Percentiles rank a stretch among this genome's conserved stretches.
phyloP scores from a whole-genome alignment of 768 basidiomycete species.

The Hortiboletus campestris region DNA sequence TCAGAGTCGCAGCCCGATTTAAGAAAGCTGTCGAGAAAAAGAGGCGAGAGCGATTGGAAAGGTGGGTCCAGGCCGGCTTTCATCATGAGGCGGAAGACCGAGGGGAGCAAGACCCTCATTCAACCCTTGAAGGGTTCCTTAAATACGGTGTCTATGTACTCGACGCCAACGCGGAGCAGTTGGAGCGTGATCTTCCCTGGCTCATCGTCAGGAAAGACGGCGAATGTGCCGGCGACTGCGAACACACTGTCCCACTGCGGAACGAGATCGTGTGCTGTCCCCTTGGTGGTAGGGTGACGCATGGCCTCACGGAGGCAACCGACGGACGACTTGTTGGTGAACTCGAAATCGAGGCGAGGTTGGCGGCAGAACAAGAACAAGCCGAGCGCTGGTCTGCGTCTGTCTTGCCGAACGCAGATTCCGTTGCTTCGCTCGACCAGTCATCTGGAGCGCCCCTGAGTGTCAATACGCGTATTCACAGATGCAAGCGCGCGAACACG shows the following conservation, averaged over 20 bases:
- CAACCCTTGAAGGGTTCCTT: slow-evolving; percentile 27
- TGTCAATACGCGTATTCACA: slow-evolving; percentile 20
- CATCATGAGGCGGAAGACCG: slow-evolving; percentile 1
- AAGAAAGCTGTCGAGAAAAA: slow-evolving; percentile 60
- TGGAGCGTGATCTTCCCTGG: slow-evolving; percentile 31
- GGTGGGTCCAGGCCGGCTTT: slow-evolving; percentile 20
- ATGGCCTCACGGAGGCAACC: slow-evolving; percentile 32
- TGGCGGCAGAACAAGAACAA: slow-evolving; percentile 9
- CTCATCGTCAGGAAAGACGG: slow-evolving; percentile 29
- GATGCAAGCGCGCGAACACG: slow-evolving; percentile 48
- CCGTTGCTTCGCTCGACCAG: not conserved
- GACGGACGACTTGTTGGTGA: slow-evolving; percentile 28
- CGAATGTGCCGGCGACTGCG: slow-evolving; percentile 24
- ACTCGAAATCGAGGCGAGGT: slow-evolving; percentile 21
- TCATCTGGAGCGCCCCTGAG: not conserved
- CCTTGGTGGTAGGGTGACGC: not conserved
- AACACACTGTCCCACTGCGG: not conserved
- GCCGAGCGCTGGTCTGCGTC: not conserved
- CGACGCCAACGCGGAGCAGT: slow-evolving; percentile 25
- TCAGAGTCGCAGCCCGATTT: slow-evolving; percentile 64
- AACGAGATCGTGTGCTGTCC: not conserved
- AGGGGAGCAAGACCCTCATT: slow-evolving; percentile 21
- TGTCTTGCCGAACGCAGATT: not conserved
- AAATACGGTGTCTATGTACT: slow-evolving; percentile 32
- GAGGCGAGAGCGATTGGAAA: slow-evolving; percentile 44